phyloP scores from a whole-genome alignment of 2,329 filamentous ascomycete species.

The Pseudocercospora musae region DNA sequence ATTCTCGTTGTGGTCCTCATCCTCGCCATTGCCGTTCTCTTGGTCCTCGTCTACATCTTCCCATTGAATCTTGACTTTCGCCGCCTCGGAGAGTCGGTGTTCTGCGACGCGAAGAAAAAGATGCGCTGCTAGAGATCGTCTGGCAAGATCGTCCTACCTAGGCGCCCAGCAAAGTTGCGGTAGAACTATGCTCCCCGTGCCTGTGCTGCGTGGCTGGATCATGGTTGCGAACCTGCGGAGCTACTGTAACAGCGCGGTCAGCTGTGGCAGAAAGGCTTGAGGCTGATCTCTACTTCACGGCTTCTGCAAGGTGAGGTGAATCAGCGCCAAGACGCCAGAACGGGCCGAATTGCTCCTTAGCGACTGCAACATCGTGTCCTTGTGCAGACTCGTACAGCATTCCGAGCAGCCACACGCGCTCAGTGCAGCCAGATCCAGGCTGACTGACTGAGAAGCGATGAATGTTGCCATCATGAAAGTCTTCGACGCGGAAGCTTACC shows the following conservation, averaged over 20 bases:
- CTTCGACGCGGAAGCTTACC: too few relatives aligned
- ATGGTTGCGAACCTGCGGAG: not conserved
- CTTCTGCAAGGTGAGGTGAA: not conserved
- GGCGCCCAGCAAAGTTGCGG: not conserved
- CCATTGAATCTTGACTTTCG: not conserved
- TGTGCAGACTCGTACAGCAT: not conserved
- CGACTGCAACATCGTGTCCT: too few relatives aligned
- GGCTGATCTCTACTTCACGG: not conserved
- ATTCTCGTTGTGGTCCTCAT: not conserved
- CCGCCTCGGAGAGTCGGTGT: not conserved
- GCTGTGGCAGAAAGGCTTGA: not conserved
- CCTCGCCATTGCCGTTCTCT: not conserved
- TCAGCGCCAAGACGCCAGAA: not conserved
- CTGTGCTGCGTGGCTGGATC: not conserved
- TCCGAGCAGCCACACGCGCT: not conserved
- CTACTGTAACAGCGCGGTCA: too few relatives aligned
- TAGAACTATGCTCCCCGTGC: not conserved
- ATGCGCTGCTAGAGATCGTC: slow-evolving; percentile 7
- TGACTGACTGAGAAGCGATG: too few relatives aligned
- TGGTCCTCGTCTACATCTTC: not conserved
- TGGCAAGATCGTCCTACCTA: not conserved
- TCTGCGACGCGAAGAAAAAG: slow-evolving; percentile 1
- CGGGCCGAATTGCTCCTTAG: not conserved
- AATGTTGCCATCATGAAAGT: too few relatives aligned
- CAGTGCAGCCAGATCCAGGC: not conserved